A percentile compares a stretch with the other conserved stretches of the same genome.
phyloP scores from a whole-genome alignment of 805 yeast genomes.

The Kuraishia capsulata region DNA sequence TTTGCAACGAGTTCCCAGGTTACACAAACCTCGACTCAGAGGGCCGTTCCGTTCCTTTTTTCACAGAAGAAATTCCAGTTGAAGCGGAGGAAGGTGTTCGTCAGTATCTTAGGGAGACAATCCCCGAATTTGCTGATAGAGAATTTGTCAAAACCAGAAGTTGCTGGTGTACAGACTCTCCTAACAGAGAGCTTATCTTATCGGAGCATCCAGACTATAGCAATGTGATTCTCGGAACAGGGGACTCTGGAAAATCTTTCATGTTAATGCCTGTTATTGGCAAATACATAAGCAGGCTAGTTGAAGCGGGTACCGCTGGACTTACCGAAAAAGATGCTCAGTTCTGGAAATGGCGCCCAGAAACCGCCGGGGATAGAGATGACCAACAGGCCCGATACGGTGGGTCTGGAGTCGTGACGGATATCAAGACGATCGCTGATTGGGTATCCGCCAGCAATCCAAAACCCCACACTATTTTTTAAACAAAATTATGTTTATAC shows the following conservation, averaged over 20 bases:
- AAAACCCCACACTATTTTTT: slow-evolving; percentile 7
- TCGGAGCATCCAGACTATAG: slow-evolving; percentile 8
- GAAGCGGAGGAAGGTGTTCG: slow-evolving; percentile 5
- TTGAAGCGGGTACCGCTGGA: slow-evolving; percentile 9
- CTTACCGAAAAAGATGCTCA: slow-evolving; percentile 7
- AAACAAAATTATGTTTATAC: too few relatives aligned
- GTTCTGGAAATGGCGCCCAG: slow-evolving; percentile 1
- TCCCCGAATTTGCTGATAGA: slow-evolving; percentile 11
- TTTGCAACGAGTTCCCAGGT: slow-evolving; percentile 27
- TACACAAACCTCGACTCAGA: slow-evolving; percentile 13
- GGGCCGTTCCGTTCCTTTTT: neutral
- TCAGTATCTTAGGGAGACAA: slow-evolving; percentile 1
- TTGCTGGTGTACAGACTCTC: slow-evolving; percentile 11
- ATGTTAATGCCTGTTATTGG: slow-evolving; percentile 11
- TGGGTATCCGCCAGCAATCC: slow-evolving; percentile 16
- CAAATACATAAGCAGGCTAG: slow-evolving; percentile 8
- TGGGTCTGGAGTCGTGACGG: slow-evolving; percentile 18
- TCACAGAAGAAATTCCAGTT: slow-evolving; percentile 5
- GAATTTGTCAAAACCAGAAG: slow-evolving; percentile 8
- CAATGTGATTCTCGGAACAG: slow-evolving; percentile 7
- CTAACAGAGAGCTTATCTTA: slow-evolving; percentile 7
- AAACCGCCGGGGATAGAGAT: slow-evolving; percentile 5
- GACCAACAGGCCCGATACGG: slow-evolving; percentile 19
- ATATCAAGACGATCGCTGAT: slow-evolving; percentile 14
- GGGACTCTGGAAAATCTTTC: slow-evolving; percentile 10